These are phyloP conservation scores for Fremontodendron californicum DNA, from an alignment of 345 rosid species.

Conservation along the genomic window DNA sequence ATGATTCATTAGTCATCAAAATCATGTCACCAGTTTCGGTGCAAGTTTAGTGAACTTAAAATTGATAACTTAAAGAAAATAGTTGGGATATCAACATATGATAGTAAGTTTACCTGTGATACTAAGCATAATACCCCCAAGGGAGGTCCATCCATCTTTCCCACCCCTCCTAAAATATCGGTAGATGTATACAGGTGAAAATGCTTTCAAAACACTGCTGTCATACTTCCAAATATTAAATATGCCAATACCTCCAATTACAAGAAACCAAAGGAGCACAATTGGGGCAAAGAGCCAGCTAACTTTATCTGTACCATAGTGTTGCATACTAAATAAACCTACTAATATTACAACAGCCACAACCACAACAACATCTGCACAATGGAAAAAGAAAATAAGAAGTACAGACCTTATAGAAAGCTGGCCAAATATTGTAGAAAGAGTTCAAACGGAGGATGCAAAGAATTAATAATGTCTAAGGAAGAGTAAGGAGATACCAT, in stretches of 20 bases:
- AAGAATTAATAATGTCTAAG: neutral
- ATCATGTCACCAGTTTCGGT: neutral
- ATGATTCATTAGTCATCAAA: slow-evolving; percentile 9
- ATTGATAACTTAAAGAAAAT: neutral
- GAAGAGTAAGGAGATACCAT: slow-evolving; percentile 37
- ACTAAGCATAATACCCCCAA: slow-evolving; percentile 92
- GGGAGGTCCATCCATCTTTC: slow-evolving; percentile 68
- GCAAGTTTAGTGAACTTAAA: neutral
- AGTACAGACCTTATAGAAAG: neutral
- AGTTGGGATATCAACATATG: neutral
- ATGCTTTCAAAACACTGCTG: slow-evolving; percentile 70
- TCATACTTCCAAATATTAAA: slow-evolving; percentile 77
- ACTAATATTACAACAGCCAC: slow-evolving; percentile 74
- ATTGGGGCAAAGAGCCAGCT: slow-evolving; percentile 97
- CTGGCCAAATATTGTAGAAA: neutral
- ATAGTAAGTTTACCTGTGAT: slow-evolving; percentile 59
- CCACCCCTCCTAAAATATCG: slow-evolving; percentile 73
- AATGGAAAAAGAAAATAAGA: slow-evolving; percentile 11
- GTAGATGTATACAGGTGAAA: slow-evolving; percentile 75
- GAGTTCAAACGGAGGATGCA: neutral
- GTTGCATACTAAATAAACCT: slow-evolving; percentile 89
- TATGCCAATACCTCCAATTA: slow-evolving; percentile 82
- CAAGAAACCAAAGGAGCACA: slow-evolving; percentile 85
- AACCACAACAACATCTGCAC: slow-evolving; percentile 67
- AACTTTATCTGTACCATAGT: slow-evolving; percentile 84